These are phyloP conservation scores for Gossypium laxum DNA, from an alignment of 441 rosid genomes.

Conservation along the genomic window DNA sequence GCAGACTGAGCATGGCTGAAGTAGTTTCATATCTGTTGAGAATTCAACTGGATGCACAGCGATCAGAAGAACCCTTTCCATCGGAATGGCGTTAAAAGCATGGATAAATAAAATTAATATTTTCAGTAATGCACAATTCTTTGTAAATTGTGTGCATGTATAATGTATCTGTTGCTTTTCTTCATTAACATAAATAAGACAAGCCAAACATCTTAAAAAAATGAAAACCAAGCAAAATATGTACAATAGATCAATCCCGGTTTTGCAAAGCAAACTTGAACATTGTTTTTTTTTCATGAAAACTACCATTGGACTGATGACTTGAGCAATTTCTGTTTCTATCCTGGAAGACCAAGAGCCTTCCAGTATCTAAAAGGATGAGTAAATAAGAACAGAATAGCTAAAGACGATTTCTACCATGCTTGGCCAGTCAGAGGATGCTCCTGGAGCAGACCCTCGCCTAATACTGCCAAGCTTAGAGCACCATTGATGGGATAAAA, in stretches of 20 bases:
- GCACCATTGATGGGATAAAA: too few species aligned
- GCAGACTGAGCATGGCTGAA: constrained; percentile 32
- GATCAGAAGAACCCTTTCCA: constrained; percentile 17
- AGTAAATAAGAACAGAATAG: too few species aligned
- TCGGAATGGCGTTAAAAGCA: constrained; percentile 3
- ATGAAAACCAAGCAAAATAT: neutral
- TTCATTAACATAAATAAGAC: neutral
- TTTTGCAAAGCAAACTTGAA: neutral
- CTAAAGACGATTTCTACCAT: too few species aligned
- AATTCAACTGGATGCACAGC: constrained; percentile 24
- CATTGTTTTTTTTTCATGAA: neutral
- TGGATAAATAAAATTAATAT: neutral
- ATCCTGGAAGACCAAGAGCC: too few species aligned
- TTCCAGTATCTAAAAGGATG: too few species aligned
- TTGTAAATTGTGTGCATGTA: neutral
- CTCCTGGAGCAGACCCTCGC: too few species aligned
- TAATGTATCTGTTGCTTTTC: neutral
- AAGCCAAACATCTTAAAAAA: neutral
- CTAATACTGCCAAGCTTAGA: too few species aligned
- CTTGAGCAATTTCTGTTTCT: too few species aligned
- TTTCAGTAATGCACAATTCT: neutral
- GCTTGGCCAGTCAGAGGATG: too few species aligned
- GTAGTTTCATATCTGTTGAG: constrained; percentile 27
- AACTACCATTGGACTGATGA: neutral
- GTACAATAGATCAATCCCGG: neutral